Evolutionary conservation across 2,329 filamentous ascomycete species (phyloP).

Genomic region (Helotiales sp.): DNA sequence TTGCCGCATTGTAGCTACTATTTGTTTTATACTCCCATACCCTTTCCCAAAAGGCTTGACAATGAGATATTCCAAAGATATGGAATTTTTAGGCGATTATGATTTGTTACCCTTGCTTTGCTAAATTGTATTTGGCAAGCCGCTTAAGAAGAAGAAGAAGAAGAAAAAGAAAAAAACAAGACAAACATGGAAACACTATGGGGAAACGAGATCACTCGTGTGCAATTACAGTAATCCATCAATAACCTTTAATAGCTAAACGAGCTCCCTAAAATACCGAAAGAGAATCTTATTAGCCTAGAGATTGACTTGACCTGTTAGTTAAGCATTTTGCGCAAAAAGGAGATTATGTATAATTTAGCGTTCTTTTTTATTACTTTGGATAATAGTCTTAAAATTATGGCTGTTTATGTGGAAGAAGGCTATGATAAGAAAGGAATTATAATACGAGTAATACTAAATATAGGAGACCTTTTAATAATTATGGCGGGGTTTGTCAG

Average conservation of each 20-base stretch:
- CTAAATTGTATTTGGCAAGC: background rate
- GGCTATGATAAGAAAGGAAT: background rate
- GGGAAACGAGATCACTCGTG: background rate
- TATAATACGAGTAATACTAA: background rate
- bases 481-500: background rate
- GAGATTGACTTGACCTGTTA: background rate
- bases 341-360: background rate
- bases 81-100: background rate
- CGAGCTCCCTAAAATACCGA: background rate
- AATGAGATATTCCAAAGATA: no score
- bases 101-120: background rate
- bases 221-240: background rate
- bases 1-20: no score
- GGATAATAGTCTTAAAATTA: background rate
- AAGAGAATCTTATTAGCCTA: background rate
- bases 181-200: background rate
- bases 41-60: no score
- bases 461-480: background rate
- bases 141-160: background rate
- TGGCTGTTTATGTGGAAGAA: background rate
- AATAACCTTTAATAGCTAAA: background rate
- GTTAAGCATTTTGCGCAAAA: background rate
- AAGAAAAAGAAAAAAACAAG: background rate
- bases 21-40: constrained; percentile 21
- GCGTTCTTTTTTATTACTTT: background rate